Conservation (phyloP, 2,329 filamentous ascomycete species). For the Bipolaris zeicola region DNA sequence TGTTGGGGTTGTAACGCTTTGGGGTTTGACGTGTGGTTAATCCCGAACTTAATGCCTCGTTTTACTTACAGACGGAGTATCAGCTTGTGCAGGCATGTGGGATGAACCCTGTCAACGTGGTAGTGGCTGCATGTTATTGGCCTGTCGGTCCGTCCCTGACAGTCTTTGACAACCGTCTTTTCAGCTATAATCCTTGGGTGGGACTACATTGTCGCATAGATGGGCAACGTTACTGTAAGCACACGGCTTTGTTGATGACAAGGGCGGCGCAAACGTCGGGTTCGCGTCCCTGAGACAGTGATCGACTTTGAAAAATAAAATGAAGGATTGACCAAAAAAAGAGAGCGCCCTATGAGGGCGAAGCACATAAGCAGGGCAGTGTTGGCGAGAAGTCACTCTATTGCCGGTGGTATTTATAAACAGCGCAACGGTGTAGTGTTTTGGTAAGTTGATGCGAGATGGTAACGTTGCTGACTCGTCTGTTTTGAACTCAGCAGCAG, state of each 20-base stretch:
- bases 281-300: slow-evolving; percentile 18
- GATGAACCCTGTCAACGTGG: slow-evolving; percentile 8
- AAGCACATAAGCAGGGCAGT: background rate
- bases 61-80: slow-evolving; percentile 10
- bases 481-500: slow-evolving; percentile 8
- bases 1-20: background rate
- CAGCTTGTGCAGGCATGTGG: slow-evolving; percentile 18
- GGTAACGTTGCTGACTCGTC: slow-evolving; percentile 12
- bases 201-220: background rate
- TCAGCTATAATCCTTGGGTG: background rate
- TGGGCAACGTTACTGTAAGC: slow-evolving; percentile 3
- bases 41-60: slow-evolving; percentile 15
- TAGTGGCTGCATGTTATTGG: slow-evolving; percentile 9
- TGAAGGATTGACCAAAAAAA: background rate
- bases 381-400: background rate
- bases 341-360: background rate
- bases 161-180: slow-evolving; percentile 3
- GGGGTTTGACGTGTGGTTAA: slow-evolving; percentile 8
- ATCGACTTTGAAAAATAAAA: background rate
- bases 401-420: slow-evolving; percentile 5
- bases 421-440: background rate
- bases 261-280: slow-evolving; percentile 8
- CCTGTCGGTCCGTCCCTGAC: slow-evolving; percentile 11
- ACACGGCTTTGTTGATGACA: slow-evolving; percentile 10
- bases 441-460: slow-evolving; percentile 1